These are phyloP conservation scores for Chaetomiaceae sp. DNA, from an alignment of 2,329 filamentous ascomycete species.

Conservation along the genomic window DNA sequence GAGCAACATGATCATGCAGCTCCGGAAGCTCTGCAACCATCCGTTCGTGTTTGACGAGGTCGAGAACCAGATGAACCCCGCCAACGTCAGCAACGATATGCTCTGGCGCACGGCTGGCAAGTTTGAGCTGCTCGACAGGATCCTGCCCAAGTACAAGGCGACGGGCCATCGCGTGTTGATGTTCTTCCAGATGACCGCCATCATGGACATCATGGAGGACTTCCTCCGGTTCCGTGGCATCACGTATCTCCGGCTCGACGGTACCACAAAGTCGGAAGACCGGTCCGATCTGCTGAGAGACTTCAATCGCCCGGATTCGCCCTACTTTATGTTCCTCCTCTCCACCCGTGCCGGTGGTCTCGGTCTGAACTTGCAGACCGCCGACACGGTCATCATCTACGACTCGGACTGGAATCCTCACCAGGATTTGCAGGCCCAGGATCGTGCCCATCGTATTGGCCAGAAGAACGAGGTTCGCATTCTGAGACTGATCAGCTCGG, in stretches of 20 bases:
- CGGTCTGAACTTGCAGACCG: slow-evolving; percentile 93
- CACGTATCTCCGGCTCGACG: slow-evolving; percentile 86
- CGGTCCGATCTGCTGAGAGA: slow-evolving; percentile 82
- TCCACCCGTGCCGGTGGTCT: slow-evolving; percentile 97
- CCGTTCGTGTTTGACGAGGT: slow-evolving; percentile 98
- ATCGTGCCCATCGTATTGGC: slow-evolving; percentile 99
- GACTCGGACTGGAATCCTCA: slow-evolving; percentile 99
- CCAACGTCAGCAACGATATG: slow-evolving; percentile 81
- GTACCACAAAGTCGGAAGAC: slow-evolving; percentile 96
- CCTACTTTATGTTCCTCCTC: slow-evolving; percentile 97
- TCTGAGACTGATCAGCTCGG: slow-evolving; percentile 88
- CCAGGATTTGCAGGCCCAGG: slow-evolving; percentile 97
- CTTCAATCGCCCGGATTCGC: slow-evolving; percentile 86
- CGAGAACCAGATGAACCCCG: slow-evolving; percentile 95
- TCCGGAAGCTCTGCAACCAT: slow-evolving; percentile 98
- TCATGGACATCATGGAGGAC: slow-evolving; percentile 99
- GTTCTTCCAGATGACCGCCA: slow-evolving; percentile 99
- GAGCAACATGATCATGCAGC: slow-evolving; percentile 99
- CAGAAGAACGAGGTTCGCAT: slow-evolving; percentile 99
- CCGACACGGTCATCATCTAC: slow-evolving; percentile 98
- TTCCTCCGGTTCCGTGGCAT: slow-evolving; percentile 81
- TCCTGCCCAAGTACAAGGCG: slow-evolving; percentile 87
- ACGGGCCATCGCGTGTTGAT: slow-evolving; percentile 94
- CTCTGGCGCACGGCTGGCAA: slow-evolving; percentile 96
- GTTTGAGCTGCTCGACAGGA: slow-evolving; percentile 88